Base-by-base conservation (phyloP, 331 rosid species). In the Malus hybrid region DNA sequence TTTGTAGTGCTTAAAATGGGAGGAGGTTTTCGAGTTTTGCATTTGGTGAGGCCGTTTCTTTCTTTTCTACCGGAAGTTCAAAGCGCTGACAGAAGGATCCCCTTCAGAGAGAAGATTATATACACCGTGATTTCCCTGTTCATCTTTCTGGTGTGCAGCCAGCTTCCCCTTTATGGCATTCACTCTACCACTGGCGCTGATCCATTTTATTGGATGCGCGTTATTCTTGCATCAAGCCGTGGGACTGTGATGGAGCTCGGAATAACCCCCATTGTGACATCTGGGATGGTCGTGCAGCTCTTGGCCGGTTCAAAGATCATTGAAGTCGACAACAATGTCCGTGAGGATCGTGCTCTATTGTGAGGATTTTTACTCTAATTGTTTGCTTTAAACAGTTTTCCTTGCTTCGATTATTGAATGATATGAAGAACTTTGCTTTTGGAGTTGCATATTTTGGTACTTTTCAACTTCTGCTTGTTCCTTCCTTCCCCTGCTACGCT, bases 181-280 rank as follows among this genome's bases (percentile, higher is more conserved):
- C 90, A 87, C 74, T 73, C 83, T 0, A 79, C 85, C 24, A 84
- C 86, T 5, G 86, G 81, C 19, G 83, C 88, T 5, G 90, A 86
- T 76, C 90, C 86, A 14, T 86, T 86, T 46, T 87, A 87, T 61
- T 87, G 87, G 88, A 84, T 84, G 83, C 82, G 85, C 48, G 84
- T 77, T 34, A 84, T 87, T 61, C 85, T 87, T 24, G 88, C 88
- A 13, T 84, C 88, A 18, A 84, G 71, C 81, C 86, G 88, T 59
- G 90, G 90, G 44, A 87, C 87, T 63, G 88, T 87, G 20, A 87
- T 87, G 90, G 90, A 87, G 73, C 88, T 87, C 48, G 87, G 87
- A 3, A 86, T 87, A 19, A 84, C 83, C 56, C 87, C 87, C 10
- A 84, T 87, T 77, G 86, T 87, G 65, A 87, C 90, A 54, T 84